Evolutionary conservation across 495 filamentous ascomycete species (phyloP), one percentile per base, ranked within the genome.

Genomic region (Penicillium canescens): DNA sequence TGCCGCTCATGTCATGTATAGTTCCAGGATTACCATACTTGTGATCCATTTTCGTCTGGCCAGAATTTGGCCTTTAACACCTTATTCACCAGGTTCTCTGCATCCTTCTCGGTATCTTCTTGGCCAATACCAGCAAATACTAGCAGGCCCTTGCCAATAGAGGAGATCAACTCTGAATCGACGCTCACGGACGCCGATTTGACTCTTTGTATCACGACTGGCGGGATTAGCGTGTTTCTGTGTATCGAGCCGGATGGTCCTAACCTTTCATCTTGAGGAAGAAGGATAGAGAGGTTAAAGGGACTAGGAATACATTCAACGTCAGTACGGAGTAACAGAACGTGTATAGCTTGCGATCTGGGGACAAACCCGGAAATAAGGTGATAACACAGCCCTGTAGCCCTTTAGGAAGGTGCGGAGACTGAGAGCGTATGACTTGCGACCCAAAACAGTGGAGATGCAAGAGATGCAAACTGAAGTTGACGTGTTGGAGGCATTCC

Each of bases 131-230:
- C 95, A 23, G 92, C 92, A 61, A 99, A 86, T 13, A 98, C 91
- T 2, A 99, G 78, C 37, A 99, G 76, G 26, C 95, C 95, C 66
- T 86, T 89, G 37, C 89, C 89, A 60, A 99, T 97, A 1, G 84
- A 85, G 1, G 95, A 97, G 7, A 99, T 83, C 31, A 96, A 69
- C 62, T 95, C 78, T 52, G 87, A 86, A 65, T 98, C 92, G n/a
- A 99, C 91, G 9, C 90, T 95, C 63, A 99, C 95, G n/a, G 95
- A 96, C 49, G 95, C 95, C 16, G 94, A 98, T 46, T 93, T 86
- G 50, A 98, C 95, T 51, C 95, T 81, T 72, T 99, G 95, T 26
- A 99, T 80, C 53, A 99, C 91, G 42, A 91, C 94, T 98, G 14
- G 20, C 24, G 26, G 28, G 14, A 24, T 48, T 34, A 42, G 21